Evolutionary conservation across 2,329 filamentous ascomycete species (phyloP).

Genomic region (Fusarium dimerum): DNA sequence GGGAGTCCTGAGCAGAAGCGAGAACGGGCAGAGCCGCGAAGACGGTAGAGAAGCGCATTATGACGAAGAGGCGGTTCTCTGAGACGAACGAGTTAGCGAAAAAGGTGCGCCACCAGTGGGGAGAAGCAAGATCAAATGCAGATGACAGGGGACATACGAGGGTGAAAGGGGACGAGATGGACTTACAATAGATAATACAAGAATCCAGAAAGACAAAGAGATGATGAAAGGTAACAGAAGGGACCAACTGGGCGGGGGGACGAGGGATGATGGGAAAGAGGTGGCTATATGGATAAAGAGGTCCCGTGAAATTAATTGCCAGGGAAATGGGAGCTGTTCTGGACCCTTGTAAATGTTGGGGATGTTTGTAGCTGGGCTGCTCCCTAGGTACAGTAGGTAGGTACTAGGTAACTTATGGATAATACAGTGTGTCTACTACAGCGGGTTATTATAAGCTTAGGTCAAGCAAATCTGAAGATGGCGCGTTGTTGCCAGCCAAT

Average conservation of each 20-base stretch:
- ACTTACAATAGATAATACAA: neutral
- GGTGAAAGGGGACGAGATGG: neutral
- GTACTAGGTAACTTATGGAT: neutral
- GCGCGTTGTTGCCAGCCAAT: too few species aligned
- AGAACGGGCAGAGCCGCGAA: conserved; percentile 59
- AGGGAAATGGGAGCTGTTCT: conserved; percentile 19
- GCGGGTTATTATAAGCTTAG: too few species aligned
- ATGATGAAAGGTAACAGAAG: conserved; percentile 1
- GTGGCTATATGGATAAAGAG: conserved; percentile 15
- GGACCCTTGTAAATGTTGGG: conserved; percentile 27
- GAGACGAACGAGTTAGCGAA: conserved; percentile 3
- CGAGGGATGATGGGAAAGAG: conserved; percentile 16
- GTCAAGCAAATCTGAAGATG: too few species aligned
- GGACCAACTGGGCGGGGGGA: conserved; percentile 17
- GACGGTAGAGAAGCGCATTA: conserved; percentile 60
- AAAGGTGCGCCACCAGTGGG: conserved; percentile 2
- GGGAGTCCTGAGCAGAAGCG: conserved; percentile 52
- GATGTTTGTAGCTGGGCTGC: conserved; percentile 5
- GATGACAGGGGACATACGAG: neutral
- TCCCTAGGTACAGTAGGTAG: too few species aligned
- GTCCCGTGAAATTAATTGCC: conserved; percentile 27
- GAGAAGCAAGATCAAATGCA: conserved; percentile 2
- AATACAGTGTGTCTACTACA: neutral
- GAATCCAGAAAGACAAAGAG: neutral
- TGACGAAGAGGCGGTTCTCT: conserved; percentile 23